These are phyloP conservation scores for Aquilaria sinensis DNA, from an alignment of 345 rosid species.

Conservation along the genomic window DNA sequence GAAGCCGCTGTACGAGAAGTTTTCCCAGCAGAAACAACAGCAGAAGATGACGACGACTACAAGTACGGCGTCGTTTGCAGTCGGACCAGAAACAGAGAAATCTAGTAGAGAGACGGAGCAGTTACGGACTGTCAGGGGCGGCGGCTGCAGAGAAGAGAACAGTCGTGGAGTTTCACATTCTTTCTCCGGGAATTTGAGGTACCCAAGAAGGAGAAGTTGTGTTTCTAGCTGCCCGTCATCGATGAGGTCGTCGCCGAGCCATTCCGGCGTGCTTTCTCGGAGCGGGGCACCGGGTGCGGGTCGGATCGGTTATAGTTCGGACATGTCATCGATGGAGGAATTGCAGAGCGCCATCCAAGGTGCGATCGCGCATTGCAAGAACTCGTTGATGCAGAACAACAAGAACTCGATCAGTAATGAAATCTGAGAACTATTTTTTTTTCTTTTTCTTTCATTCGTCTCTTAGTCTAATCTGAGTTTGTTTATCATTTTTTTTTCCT, in stretches of 20 bases:
- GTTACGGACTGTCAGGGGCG: conserved; percentile 8
- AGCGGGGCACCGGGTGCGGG: conserved; percentile 20
- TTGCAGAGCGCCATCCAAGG: conserved; percentile 91
- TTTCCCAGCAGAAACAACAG: conserved; percentile 54
- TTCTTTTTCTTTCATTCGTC: not conserved
- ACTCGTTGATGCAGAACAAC: conserved; percentile 55
- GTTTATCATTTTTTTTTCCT: not conserved
- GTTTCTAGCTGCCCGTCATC: conserved; percentile 86
- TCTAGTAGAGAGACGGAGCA: conserved; percentile 20
- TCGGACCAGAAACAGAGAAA: conserved; percentile 23
- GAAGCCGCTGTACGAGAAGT: conserved; percentile 87
- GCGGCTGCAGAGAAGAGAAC: conserved; percentile 20
- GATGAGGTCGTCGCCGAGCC: conserved; percentile 85
- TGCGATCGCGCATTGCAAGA: conserved; percentile 88
- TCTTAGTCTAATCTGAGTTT: not conserved
- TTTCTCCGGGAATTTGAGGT: conserved; percentile 82
- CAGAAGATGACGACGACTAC: conserved; percentile 24
- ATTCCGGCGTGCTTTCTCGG: conserved; percentile 67
- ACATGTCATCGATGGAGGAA: conserved; percentile 76
- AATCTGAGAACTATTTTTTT: not conserved
- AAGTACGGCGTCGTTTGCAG: conserved; percentile 7
- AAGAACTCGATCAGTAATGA: conserved; percentile 30
- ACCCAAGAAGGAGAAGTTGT: conserved; percentile 58
- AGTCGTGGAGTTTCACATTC: conserved; percentile 43
- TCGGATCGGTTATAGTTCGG: conserved; percentile 9